These are phyloP conservation scores for Catenaria anguillulae DNA, from an alignment of 371 early-diverging fungal genomes.

Conservation along the genomic window DNA sequence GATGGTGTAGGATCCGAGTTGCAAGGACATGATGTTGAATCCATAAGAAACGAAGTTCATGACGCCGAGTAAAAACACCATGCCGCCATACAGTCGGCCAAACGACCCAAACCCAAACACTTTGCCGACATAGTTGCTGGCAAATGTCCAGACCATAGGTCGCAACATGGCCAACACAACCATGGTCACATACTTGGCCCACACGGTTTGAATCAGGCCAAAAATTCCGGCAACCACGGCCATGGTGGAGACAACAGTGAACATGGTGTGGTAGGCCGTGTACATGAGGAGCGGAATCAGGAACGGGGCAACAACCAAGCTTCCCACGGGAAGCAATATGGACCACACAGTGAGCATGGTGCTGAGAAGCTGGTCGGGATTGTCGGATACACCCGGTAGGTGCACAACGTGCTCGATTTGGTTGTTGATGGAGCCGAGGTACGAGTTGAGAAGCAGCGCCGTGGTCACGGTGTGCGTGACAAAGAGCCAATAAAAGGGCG, in stretches of 20 bases:
- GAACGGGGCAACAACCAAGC: not conserved
- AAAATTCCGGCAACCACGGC: not conserved
- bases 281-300: not conserved
- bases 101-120: slow-evolving; percentile 2
- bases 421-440: not conserved
- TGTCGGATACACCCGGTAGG: not conserved
- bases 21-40: not conserved
- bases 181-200: not conserved
- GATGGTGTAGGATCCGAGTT: not conserved
- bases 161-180: not conserved
- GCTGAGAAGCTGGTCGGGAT: not conserved
- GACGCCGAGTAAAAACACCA: not conserved
- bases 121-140: slow-evolving; percentile 1
- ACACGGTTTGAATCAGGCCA: not conserved
- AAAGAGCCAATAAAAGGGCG: not conserved
- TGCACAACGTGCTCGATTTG: not conserved
- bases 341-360: not conserved
- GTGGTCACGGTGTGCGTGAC: not conserved
- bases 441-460: not conserved
- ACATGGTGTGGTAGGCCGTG: not conserved
- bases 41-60: not conserved
- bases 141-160: not conserved
- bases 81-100: not conserved
- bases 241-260: not conserved
- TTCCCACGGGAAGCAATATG: not conserved